These are phyloP conservation scores for Amylocystis lapponica DNA, from an alignment of 768 basidiomycete genomes.

Conservation along the genomic window DNA sequence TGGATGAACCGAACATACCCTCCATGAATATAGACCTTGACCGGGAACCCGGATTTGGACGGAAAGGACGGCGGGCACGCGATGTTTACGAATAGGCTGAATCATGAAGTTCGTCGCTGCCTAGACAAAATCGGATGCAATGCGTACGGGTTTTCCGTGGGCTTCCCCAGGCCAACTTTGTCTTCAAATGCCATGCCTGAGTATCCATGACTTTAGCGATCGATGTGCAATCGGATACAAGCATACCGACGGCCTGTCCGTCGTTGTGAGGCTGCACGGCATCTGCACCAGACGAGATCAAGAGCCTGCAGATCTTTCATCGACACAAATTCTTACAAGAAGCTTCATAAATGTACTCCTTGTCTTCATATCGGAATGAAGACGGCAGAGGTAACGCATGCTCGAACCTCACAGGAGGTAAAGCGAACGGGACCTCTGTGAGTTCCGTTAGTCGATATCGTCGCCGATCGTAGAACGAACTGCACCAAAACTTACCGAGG, in stretches of 20 bases:
- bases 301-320: background rate
- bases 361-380: conserved; percentile 49
- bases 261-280: conserved; percentile 58
- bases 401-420: conserved; percentile 58
- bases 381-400: conserved; percentile 54
- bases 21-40: conserved; percentile 74
- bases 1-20: conserved; percentile 37
- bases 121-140: background rate
- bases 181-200: conserved; percentile 45
- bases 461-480: background rate
- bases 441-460: background rate
- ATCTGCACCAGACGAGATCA: conserved; percentile 31
- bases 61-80: conserved; percentile 48
- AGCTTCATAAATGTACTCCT: conserved; percentile 56
- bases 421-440: conserved; percentile 68
- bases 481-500: conserved; percentile 42
- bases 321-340: conserved; percentile 35
- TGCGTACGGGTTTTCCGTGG: conserved; percentile 65
- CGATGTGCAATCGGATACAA: background rate
- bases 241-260: conserved; percentile 51
- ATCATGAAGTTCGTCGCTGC: background rate
- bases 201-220: background rate
- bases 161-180: conserved; percentile 60
- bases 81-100: conserved; percentile 62
- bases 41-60: conserved; percentile 43